Evolutionary conservation across 441 rosid species (phyloP).

Genomic region (Viola pubescens): DNA sequence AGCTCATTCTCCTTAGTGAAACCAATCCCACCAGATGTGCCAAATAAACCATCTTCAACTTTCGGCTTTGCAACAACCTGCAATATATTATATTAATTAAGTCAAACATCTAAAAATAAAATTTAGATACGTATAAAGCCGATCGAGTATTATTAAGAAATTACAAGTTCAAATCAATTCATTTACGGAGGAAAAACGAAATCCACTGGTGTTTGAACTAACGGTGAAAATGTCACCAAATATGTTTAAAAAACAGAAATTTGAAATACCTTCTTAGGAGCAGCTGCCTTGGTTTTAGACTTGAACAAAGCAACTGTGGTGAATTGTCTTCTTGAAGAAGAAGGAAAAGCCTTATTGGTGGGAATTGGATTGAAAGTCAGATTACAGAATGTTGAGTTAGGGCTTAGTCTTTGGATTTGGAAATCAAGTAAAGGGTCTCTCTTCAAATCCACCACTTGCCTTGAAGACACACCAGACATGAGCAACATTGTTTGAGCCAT

Average conservation of each 20-base stretch:
- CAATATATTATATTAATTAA: neutral
- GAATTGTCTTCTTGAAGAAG: conserved; percentile 19
- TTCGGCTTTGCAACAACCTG: conserved; percentile 45
- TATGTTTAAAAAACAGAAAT: neutral
- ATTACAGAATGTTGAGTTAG: conserved; percentile 26
- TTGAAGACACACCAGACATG: conserved; percentile 49
- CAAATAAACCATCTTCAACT: conserved; percentile 82
- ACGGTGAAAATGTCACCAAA: too few relatives aligned
- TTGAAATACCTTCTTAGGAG: conserved; percentile 53
- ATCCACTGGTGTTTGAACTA: too few relatives aligned
- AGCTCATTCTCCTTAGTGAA: conserved; percentile 89
- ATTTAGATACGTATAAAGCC: neutral
- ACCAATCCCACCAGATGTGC: conserved; percentile 94
- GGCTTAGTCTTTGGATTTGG: conserved; percentile 41
- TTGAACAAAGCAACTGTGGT: conserved; percentile 63
- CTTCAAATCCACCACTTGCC: conserved; percentile 35
- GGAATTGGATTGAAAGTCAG: conserved; percentile 27
- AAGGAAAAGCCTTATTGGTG: neutral
- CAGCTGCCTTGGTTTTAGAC: conserved; percentile 65
- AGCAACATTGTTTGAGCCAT: conserved; percentile 85
- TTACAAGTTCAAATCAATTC: neutral
- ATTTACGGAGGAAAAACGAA: neutral
- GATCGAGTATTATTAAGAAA: neutral
- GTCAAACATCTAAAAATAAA: neutral
- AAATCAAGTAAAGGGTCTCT: conserved; percentile 41